Evolutionary conservation across 805 yeast species (phyloP).

Genomic region (Metschnikowia continentalis): DNA sequence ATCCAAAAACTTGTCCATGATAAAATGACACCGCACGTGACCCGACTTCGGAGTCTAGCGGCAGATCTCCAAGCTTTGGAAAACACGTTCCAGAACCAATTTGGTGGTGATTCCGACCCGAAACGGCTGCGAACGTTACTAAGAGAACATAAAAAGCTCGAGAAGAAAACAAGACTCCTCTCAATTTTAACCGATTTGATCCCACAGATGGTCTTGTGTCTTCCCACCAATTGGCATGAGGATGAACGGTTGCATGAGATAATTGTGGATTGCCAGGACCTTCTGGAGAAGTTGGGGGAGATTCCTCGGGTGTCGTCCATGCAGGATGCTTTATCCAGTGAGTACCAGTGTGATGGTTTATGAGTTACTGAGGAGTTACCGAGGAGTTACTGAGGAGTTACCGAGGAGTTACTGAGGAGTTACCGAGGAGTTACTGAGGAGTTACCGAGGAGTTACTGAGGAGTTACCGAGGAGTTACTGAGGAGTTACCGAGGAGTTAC

Average conservation of each 20-base stretch:
- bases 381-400: too few relatives aligned
- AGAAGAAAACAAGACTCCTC: constrained; percentile 3
- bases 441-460: too few relatives aligned
- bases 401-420: too few relatives aligned
- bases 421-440: too few relatives aligned
- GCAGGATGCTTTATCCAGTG: neutral
- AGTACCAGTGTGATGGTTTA: neutral
- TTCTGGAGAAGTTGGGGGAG: constrained; percentile 18
- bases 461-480: too few relatives aligned
- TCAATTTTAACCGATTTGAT: constrained; percentile 25
- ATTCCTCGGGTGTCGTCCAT: constrained; percentile 13
- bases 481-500: too few relatives aligned
- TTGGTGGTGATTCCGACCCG: constrained; percentile 4
- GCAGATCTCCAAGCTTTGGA: constrained; percentile 13
- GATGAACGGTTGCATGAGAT: constrained; percentile 25
- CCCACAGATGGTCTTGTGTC: constrained; percentile 29
- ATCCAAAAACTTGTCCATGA: constrained; percentile 2
- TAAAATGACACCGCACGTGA: constrained; percentile 9
- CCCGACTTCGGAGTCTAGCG: constrained; percentile 8
- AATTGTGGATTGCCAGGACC: constrained; percentile 26
- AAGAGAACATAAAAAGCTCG: constrained; percentile 16
- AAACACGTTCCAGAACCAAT: constrained; percentile 11
- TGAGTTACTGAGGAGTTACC: too few relatives aligned
- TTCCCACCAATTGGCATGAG: constrained; percentile 36
- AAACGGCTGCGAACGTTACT: constrained; percentile 10